Evolutionary conservation across 306 rosid species (phyloP).

Genomic region (Arachis hypogaea): DNA sequence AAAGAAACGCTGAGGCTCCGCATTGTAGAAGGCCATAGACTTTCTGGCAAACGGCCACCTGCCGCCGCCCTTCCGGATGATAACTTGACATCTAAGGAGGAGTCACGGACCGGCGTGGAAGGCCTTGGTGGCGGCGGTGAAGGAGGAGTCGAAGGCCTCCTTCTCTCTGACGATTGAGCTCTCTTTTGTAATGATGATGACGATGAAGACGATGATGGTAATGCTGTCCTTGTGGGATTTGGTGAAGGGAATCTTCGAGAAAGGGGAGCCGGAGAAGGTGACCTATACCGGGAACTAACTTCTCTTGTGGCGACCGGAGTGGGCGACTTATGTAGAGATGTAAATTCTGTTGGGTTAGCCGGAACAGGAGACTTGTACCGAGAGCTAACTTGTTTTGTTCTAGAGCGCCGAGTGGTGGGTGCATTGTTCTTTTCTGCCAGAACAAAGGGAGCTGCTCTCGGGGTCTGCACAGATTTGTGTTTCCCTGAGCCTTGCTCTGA

Average conservation of each 20-base stretch:
- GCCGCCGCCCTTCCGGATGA: constrained; percentile 44
- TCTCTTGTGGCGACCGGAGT: constrained; percentile 43
- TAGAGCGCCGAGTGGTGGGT: constrained; percentile 49
- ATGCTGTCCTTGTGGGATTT: constrained; percentile 53
- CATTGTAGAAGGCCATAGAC: constrained; percentile 97
- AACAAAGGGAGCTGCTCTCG: constrained; percentile 58
- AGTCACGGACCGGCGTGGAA: constrained; percentile 70
- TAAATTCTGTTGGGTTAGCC: too few species aligned
- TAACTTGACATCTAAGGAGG: constrained; percentile 51
- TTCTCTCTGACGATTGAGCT: constrained; percentile 72
- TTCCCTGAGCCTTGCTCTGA: constrained; percentile 59
- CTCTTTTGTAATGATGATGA: constrained; percentile 59
- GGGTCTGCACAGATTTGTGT: constrained; percentile 50
- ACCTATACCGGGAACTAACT: constrained; percentile 67
- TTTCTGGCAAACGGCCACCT: constrained; percentile 56
- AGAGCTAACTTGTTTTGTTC: constrained; percentile 24
- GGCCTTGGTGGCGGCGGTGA: constrained; percentile 66
- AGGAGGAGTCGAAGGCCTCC: constrained; percentile 76
- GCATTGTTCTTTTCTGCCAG: constrained; percentile 81
- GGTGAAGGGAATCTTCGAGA: constrained; percentile 75
- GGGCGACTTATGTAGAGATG: too few species aligned
- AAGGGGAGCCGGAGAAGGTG: constrained; percentile 58
- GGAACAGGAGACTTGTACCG: too few species aligned
- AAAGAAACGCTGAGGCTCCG: constrained; percentile 90
- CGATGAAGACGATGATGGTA: constrained; percentile 22